A percentile compares a stretch with the other conserved stretches of the same genome.
Evolutionary conservation across 1,139 yeast species (phyloP).

Genomic region (Suhomyces ambrosiae): DNA sequence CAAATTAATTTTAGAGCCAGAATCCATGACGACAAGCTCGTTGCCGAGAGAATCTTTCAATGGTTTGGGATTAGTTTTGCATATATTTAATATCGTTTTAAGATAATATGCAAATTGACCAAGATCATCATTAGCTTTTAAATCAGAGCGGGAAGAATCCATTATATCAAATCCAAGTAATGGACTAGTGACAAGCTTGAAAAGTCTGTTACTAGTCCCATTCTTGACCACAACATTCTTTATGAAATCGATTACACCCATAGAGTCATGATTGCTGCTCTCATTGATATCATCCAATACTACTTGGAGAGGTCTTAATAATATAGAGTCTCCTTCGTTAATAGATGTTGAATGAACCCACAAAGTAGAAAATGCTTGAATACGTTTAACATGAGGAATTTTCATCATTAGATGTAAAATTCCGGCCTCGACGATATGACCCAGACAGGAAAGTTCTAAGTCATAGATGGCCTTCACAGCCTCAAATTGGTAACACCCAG

Average conservation of each 20-base stretch:
- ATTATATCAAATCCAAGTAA: constrained; percentile 45
- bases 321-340: constrained; percentile 47
- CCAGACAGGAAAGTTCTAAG: constrained; percentile 37
- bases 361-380: constrained; percentile 53
- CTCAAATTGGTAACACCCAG: constrained; percentile 60
- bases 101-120: constrained; percentile 61
- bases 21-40: constrained; percentile 59
- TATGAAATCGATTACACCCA: constrained; percentile 61
- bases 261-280: constrained; percentile 33
- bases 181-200: constrained; percentile 57
- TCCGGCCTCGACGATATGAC: constrained; percentile 61
- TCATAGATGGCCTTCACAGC: constrained; percentile 55
- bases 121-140: constrained; percentile 52
- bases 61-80: constrained; percentile 44
- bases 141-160: constrained; percentile 17
- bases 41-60: constrained; percentile 51
- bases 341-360: constrained; percentile 60
- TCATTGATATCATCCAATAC: constrained; percentile 63
- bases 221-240: constrained; percentile 48
- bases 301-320: constrained; percentile 67
- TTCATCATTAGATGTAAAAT: constrained; percentile 49
- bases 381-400: constrained; percentile 37
- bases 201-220: constrained; percentile 61
- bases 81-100: constrained; percentile 50
- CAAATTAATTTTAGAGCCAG: constrained; percentile 38